Percentiles rank a stretch among this genome's conserved stretches.
Evolutionary conservation across 2,329 filamentous ascomycete genomes (phyloP).

Genomic region (Fonsecaea nubica): DNA sequence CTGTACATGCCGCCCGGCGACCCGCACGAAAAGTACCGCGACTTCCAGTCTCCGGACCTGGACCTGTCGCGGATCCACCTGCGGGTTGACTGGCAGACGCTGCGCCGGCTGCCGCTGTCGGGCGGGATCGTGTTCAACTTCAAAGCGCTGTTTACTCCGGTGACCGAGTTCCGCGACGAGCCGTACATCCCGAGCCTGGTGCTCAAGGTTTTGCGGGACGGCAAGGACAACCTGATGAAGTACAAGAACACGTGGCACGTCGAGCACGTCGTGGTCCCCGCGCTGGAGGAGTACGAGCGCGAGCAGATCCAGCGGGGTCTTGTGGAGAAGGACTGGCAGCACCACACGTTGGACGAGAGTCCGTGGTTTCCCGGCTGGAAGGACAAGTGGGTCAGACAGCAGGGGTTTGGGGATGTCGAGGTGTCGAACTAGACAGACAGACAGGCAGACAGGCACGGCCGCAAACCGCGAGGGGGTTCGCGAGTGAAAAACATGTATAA

Average conservation of each 20-base stretch:
- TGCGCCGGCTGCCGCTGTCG: slow-evolving; percentile 77
- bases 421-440: neutral
- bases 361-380: slow-evolving; percentile 81
- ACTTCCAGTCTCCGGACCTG: slow-evolving; percentile 64
- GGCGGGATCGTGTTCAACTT: slow-evolving; percentile 84
- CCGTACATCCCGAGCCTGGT: slow-evolving; percentile 73
- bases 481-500: too few species aligned
- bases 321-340: slow-evolving; percentile 68
- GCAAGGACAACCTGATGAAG: slow-evolving; percentile 73
- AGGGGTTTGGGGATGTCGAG: slow-evolving; percentile 57
- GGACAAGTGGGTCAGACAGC: slow-evolving; percentile 71
- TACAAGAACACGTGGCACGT: slow-evolving; percentile 86
- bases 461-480: too few species aligned
- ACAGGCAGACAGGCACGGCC: too few species aligned
- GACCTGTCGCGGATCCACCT: slow-evolving; percentile 67
- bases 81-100: slow-evolving; percentile 86
- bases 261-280: slow-evolving; percentile 73
- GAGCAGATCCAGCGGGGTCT: slow-evolving; percentile 71
- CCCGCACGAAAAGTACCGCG: slow-evolving; percentile 66
- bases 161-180: slow-evolving; percentile 73
- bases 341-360: slow-evolving; percentile 72
- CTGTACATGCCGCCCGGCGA: slow-evolving; percentile 76
- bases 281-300: slow-evolving; percentile 66
- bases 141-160: slow-evolving; percentile 81
- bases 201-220: slow-evolving; percentile 71